These are phyloP conservation scores for Dillenia suffruticosa DNA, from an alignment of 164 flowering plant genomes.

Conservation along the genomic window DNA sequence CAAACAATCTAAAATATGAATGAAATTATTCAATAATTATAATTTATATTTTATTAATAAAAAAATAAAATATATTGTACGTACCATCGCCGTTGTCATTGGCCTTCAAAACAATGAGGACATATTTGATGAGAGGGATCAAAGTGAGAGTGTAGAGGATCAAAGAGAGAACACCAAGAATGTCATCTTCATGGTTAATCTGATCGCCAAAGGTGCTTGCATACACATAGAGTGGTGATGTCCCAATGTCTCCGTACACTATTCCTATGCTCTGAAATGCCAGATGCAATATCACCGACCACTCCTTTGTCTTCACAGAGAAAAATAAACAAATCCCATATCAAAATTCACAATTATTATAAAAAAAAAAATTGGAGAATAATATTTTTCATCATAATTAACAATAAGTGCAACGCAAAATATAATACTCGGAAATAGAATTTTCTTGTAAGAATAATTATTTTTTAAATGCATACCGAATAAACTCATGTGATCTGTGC, in stretches of 20 bases:
- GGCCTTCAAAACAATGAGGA: constrained; percentile 67
- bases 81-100: constrained; percentile 82
- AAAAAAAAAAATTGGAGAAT: not conserved
- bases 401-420: no score
- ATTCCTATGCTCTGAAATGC: constrained; percentile 83
- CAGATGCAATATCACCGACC: constrained; percentile 48
- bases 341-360: not conserved
- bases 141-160: constrained; percentile 67
- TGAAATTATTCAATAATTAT: no score
- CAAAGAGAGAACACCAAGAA: constrained; percentile 61
- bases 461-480: not conserved
- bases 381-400: no score
- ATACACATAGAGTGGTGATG: constrained; percentile 75
- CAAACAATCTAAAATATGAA: no score
- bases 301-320: constrained; percentile 14
- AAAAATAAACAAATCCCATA: not conserved
- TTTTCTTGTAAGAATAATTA: not conserved
- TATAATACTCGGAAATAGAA: no score
- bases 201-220: constrained; percentile 54
- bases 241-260: constrained; percentile 80
- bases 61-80: no score
- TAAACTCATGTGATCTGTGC: no score
- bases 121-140: constrained; percentile 66
- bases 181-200: constrained; percentile 54
- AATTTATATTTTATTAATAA: no score